phyloP scores from a whole-genome alignment of 768 basidiomycete species.

The Brasilioporus rufonigricans region DNA sequence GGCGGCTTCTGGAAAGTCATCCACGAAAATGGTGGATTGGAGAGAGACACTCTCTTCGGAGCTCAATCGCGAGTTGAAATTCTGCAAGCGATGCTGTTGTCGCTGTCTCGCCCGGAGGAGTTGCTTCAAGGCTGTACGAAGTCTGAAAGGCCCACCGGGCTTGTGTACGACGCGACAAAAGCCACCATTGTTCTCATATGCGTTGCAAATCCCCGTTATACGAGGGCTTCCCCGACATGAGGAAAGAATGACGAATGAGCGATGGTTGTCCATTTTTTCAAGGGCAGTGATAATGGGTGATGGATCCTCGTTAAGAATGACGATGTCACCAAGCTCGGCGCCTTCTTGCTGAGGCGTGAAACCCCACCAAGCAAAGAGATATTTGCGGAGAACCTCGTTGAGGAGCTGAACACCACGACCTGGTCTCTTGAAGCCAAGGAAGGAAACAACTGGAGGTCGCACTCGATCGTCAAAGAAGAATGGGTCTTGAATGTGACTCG shows the following conservation, averaged over 20 bases:
- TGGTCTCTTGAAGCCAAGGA: constrained; percentile 67
- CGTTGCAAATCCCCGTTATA: constrained; percentile 59
- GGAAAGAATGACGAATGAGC: constrained; percentile 76
- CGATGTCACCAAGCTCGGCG: constrained; percentile 59
- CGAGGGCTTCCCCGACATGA: constrained; percentile 64
- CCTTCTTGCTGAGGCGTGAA: constrained; percentile 47
- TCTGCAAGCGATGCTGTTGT: constrained; percentile 25
- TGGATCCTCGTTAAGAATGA: constrained; percentile 80
- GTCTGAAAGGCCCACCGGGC: constrained; percentile 78
- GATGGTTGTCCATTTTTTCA: constrained; percentile 49
- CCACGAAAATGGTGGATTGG: constrained; percentile 29
- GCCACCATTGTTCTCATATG: constrained; percentile 79
- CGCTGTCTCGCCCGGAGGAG: constrained; percentile 33
- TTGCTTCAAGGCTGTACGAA: constrained; percentile 61
- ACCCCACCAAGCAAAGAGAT: constrained; percentile 76
- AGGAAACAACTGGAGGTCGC: constrained; percentile 53
- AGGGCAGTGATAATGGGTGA: constrained; percentile 56
- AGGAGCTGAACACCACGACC: constrained; percentile 70
- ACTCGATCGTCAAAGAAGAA: constrained; percentile 42
- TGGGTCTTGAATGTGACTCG: constrained; percentile 42
- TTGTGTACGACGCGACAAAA: constrained; percentile 90
- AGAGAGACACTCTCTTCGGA: constrained; percentile 29
- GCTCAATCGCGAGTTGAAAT: constrained; percentile 15
- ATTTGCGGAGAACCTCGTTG: constrained; percentile 57
- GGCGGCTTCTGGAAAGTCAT: constrained; percentile 17